A percentile compares a stretch with the other conserved stretches of the same genome.
Conservation (phyloP, 169 alveolate genomes). For the Perkinsus marinus region DNA sequence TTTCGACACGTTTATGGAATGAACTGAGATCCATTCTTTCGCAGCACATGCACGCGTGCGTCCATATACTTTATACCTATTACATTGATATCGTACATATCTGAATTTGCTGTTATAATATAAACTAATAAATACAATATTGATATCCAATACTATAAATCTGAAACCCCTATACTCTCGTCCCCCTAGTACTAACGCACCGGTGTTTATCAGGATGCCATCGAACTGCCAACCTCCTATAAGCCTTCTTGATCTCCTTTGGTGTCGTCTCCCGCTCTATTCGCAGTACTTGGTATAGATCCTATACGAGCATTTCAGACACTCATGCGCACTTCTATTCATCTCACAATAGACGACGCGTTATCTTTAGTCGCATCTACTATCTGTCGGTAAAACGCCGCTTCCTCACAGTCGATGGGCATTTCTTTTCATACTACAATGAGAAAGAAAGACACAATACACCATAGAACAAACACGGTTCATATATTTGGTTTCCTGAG, state of each 20-base stretch:
- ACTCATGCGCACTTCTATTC: not conserved
- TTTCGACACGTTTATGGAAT: too few relatives aligned
- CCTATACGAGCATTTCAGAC: not conserved
- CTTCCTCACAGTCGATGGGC: not conserved
- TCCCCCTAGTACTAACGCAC: too few relatives aligned
- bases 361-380: not conserved
- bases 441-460: not conserved
- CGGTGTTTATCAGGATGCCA: conserved; percentile 62
- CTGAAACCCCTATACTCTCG: too few relatives aligned
- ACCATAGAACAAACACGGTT: not conserved
- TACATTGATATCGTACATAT: too few relatives aligned
- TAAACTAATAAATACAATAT: too few relatives aligned
- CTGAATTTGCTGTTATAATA: too few relatives aligned
- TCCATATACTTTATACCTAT: too few relatives aligned
- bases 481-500: too few relatives aligned
- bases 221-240: conserved; percentile 37
- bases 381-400: not conserved
- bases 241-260: conserved; percentile 51
- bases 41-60: too few relatives aligned
- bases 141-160: too few relatives aligned
- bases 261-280: not conserved
- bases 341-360: not conserved
- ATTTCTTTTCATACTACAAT: not conserved
- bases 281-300: not conserved
- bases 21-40: too few relatives aligned